A percentile compares a stretch with the other conserved stretches of the same genome.
Conservation (phyloP, 2,329 filamentous ascomycete species). For the Botrytis aclada region DNA sequence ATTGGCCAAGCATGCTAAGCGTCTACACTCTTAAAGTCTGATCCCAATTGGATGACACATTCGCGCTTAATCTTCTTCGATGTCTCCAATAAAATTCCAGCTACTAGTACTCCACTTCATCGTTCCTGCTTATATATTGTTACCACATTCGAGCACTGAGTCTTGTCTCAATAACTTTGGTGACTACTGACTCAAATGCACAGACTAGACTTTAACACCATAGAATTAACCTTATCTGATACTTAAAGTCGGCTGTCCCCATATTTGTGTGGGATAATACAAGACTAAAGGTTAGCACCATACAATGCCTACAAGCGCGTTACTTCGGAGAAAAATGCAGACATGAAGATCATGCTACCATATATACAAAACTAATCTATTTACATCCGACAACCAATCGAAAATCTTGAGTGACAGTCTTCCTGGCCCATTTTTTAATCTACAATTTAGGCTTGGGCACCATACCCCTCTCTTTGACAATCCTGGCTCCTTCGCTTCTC, state of each 20-base stretch:
- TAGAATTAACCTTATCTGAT: not conserved
- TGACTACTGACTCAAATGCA: not conserved
- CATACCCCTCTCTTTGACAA: slow-evolving; percentile 23
- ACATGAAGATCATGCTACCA: not conserved
- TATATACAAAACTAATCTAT: slow-evolving; percentile 5
- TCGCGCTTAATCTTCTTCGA: not conserved
- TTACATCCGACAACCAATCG: not conserved
- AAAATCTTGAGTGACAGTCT: not conserved
- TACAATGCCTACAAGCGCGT: not conserved
- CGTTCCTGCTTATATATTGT: not conserved
- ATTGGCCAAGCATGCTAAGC: not conserved
- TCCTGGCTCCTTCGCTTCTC: slow-evolving; percentile 25
- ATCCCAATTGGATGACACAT: not conserved
- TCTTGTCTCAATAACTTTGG: not conserved
- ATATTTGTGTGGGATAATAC: not conserved
- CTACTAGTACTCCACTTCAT: too few species aligned
- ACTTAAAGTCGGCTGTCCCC: not conserved
- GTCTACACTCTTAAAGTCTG: not conserved
- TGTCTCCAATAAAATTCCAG: not conserved
- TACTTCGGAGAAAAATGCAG: not conserved
- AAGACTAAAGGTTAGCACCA: not conserved
- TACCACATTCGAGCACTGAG: not conserved
- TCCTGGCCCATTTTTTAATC: not conserved
- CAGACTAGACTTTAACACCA: not conserved
- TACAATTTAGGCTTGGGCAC: slow-evolving; percentile 11